A percentile compares a stretch with the other conserved stretches of the same genome.
Evolutionary conservation across 75 land plant genomes (phyloP).

Genomic region (Picea sitchensis): DNA sequence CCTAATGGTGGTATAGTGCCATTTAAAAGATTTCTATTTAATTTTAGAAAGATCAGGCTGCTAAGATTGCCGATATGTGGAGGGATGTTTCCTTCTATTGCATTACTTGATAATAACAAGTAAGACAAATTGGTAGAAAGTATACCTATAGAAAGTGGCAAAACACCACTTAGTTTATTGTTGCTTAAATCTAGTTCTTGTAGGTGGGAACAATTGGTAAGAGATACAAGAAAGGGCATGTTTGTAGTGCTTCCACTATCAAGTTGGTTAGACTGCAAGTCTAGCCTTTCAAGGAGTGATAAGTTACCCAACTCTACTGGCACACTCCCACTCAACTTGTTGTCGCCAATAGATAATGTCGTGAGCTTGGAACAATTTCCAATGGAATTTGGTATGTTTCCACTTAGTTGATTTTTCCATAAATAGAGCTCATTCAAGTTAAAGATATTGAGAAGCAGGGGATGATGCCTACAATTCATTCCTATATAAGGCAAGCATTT

Average conservation of each 20-base stretch:
- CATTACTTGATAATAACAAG: not conserved
- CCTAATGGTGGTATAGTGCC: constrained; percentile 17
- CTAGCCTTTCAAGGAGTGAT: not conserved
- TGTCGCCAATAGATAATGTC: constrained; percentile 8
- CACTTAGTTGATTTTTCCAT: too few species aligned
- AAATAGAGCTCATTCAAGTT: too few species aligned
- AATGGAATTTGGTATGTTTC: too few species aligned
- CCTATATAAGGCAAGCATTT: not conserved
- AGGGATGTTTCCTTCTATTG: not conserved
- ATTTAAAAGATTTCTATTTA: constrained; percentile 16
- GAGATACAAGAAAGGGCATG: not conserved
- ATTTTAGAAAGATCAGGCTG: not conserved
- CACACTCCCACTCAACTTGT: constrained; percentile 22
- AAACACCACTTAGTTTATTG: constrained; percentile 9
- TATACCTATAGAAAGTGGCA: not conserved
- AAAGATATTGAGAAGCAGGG: not conserved
- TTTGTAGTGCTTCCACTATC: not conserved
- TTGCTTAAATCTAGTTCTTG: not conserved
- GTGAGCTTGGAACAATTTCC: constrained; percentile 7
- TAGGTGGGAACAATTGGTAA: constrained; percentile 6
- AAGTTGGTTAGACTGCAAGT: constrained; percentile 1
- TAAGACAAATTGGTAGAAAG: constrained; percentile 1
- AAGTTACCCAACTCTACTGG: constrained; percentile 17
- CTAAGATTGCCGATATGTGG: constrained; percentile 9
- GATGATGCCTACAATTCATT: constrained; percentile 11